phyloP scores from a whole-genome alignment of 2,329 filamentous ascomycete genomes.

The Claviceps fusiformis region DNA sequence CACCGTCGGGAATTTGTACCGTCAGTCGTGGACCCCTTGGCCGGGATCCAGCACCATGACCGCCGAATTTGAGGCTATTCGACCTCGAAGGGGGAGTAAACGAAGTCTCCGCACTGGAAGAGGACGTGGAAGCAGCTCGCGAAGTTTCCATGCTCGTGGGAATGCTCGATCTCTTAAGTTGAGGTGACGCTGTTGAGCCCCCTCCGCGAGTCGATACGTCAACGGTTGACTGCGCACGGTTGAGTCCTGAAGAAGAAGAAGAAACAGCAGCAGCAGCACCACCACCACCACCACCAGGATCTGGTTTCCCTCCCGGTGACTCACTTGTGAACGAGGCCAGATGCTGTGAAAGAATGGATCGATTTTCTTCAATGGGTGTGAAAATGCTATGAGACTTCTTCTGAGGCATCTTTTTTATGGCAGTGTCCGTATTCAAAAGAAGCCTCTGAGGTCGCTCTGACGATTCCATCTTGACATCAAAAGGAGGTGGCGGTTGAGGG shows the following conservation, averaged over 20 bases:
- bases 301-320: constrained; percentile 24
- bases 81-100: constrained; percentile 62
- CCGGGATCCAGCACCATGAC: constrained; percentile 46
- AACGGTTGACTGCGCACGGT: constrained; percentile 46
- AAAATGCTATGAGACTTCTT: constrained; percentile 88
- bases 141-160: constrained; percentile 31
- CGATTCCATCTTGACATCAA: constrained; percentile 33
- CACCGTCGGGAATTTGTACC: constrained; percentile 89
- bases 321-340: constrained; percentile 54
- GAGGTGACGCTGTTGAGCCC: constrained; percentile 41
- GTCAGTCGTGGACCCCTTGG: constrained; percentile 70
- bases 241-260: constrained; percentile 5
- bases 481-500: constrained; percentile 36
- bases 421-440: constrained; percentile 35
- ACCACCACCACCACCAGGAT: constrained; percentile 18
- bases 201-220: constrained; percentile 44
- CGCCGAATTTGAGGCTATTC: constrained; percentile 55
- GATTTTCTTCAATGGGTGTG: constrained; percentile 87
- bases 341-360: constrained; percentile 78
- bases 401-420: constrained; percentile 52
- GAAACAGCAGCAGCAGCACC: constrained; percentile 8
- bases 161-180: constrained; percentile 36
- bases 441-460: constrained; percentile 32
- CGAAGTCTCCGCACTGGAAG: constrained; percentile 49
- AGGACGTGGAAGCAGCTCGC: constrained; percentile 34